Evolutionary conservation across 2,329 filamentous ascomycete genomes (phyloP), one percentile per base, ranked within the genome.

Genomic region (Claviceps sorghi): DNA sequence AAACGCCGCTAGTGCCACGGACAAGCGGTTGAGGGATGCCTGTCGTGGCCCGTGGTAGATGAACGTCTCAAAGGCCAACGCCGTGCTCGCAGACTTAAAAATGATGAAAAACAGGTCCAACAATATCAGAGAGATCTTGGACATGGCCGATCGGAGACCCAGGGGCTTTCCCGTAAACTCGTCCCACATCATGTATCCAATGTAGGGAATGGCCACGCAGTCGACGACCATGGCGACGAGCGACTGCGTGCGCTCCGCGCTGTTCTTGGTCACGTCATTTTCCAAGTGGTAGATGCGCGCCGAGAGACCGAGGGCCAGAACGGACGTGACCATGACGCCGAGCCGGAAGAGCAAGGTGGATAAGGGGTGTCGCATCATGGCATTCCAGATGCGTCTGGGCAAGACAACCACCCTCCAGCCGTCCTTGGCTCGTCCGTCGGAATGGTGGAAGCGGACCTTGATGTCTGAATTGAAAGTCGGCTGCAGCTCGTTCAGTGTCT

Each of bases 31-130:
- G 44, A 72, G 67, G 47, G 66, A 54, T 17, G 55, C 57, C 45
- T 65, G 59, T 26, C 62, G 61, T 10, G 66, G 57, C 50, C 70
- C 67, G 62, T 76, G 67, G 63, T 78, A 75, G 65, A 88, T 83
- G 51, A 96, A 72, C 9, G 88, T 85, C 64, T 88, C 86, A 65
- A 96, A 95, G 1, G 91, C 90, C 57, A 98, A 73, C 42, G 88
- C 86, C 29, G 95, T 78, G 69, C 95, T 97, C 50, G 90, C 89
- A 4, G 90, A 89, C 67, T 95, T 91, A 71, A 98, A 95, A 43
- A 97, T 90, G 62, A 98, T 95, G 65, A 98, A 98, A 62, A 96
- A 83, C 3, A 98, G 76, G 68, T 98, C 93, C 53, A 95, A 78
- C 52, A 98, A 80, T 55, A 97, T 86, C 49, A 98, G 79, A 15